Conservation (phyloP, 352 stramenopile species). For the Phytopythium vexans region DNA sequence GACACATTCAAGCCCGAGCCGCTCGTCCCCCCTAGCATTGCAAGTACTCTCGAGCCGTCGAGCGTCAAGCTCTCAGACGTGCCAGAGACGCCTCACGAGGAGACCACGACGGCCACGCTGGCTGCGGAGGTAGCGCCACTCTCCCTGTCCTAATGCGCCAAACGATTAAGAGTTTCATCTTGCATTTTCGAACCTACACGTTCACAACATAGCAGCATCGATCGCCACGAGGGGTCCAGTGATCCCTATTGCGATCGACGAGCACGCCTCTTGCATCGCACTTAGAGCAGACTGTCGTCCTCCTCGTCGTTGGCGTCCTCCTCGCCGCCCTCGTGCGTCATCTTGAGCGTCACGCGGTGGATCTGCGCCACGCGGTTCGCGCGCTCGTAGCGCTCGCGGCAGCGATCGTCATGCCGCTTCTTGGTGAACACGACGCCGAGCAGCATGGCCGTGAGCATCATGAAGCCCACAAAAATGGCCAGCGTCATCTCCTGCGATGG, state of each 20-base stretch:
- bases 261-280: too few species aligned
- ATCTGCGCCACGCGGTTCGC: conserved; percentile 68
- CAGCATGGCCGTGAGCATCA: conserved; percentile 60
- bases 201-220: too few species aligned
- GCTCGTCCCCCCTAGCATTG: not conserved
- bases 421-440: conserved; percentile 51
- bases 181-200: too few species aligned
- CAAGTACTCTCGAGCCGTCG: too few species aligned
- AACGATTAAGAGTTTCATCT: conserved; percentile 3
- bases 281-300: conserved; percentile 60
- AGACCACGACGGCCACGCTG: too few species aligned
- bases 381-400: conserved; percentile 47
- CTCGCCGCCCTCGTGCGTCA: conserved; percentile 50
- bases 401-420: conserved; percentile 55
- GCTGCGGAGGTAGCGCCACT: too few species aligned
- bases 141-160: not conserved
- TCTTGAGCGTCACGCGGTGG: conserved; percentile 67
- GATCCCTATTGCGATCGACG: not conserved
- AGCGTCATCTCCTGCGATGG: conserved; percentile 62
- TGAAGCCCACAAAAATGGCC: conserved; percentile 52
- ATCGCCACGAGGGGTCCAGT: too few species aligned
- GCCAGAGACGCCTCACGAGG: too few species aligned
- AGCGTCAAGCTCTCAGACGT: too few species aligned
- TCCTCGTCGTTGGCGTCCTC: conserved; percentile 43
- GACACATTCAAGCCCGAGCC: conserved; percentile 13